Conservation (phyloP, 2,329 filamentous ascomycete genomes). For the Cercospora sojina region DNA sequence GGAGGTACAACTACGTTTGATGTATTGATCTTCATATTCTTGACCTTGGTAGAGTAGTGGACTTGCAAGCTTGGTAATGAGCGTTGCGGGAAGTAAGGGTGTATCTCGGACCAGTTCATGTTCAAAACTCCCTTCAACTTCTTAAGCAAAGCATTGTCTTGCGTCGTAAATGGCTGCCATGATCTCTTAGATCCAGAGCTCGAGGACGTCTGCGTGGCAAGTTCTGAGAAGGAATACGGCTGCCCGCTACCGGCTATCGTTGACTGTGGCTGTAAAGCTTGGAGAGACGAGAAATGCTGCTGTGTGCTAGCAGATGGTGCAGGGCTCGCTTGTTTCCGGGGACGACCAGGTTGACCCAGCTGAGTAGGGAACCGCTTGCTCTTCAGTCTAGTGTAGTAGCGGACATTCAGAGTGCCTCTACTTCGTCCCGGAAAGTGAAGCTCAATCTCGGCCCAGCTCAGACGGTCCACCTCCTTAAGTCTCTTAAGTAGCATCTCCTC, state of each 20-base stretch:
- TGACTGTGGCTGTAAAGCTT: background rate
- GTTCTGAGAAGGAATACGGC: background rate
- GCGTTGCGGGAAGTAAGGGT: conserved; percentile 37
- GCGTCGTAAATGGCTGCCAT: conserved; percentile 25
- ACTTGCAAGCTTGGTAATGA: conserved; percentile 32
- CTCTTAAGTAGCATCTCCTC: conserved; percentile 41
- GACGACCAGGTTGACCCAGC: background rate
- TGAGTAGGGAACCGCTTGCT: background rate
- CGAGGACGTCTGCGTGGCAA: background rate
- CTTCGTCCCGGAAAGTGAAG: conserved; percentile 38
- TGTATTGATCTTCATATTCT: background rate
- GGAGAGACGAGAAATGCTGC: background rate
- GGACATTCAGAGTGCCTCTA: conserved; percentile 29
- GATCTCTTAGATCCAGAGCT: background rate
- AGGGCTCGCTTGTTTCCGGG: background rate
- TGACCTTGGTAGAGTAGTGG: conserved; percentile 29
- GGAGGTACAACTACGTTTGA: background rate
- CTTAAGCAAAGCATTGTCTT: conserved; percentile 40
- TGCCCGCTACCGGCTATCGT: background rate
- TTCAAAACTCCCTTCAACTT: conserved; percentile 44
- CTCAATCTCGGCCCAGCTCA: conserved; percentile 41
- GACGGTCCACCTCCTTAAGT: conserved; percentile 43
- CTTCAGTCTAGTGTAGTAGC: conserved; percentile 26
- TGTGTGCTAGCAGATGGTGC: background rate
- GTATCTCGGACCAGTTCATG: conserved; percentile 41